Base-by-base conservation (phyloP, 257 asterid species). In the Rehmannia glutinosa region DNA sequence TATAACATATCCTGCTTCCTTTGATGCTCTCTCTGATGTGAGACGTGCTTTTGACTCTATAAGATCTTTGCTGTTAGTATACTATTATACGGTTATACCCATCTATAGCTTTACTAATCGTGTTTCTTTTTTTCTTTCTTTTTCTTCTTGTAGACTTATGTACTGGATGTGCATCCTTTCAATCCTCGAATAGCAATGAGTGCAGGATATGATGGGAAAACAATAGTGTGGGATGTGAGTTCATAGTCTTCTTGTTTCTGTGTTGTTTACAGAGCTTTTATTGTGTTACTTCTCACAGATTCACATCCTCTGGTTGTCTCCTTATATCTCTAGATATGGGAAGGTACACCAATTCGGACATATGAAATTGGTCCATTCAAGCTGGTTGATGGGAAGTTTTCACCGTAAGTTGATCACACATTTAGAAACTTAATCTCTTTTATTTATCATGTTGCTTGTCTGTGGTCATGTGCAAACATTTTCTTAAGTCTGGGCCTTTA, bases 151-250 rank as follows among this genome's bases (percentile, higher is more conserved):
- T 72, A 93, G 98, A 90, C 98, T 58, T 93, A 90, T 73, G 95
- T 90, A 41, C 82, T 93, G 75, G 98, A 93, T 81, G 98, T 93
- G 69, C 98, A 90, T 76, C 98, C 98, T 68, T 90, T 85, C 73
- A 93, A 93, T 70, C 98, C 98, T 70, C 89, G 98, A 23, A 90
- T 93, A 55, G 98, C 98, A 72, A 90, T 93, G 98, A 93, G 98
- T 78, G 98, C 98, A 3, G 98, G 98, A 74, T 93, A 93, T 87
- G 98, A 93, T 81, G 98, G 97, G 75, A 93, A 77, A 86, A 90
- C 96, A 23, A 93, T 93, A 59, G 87, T 93, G 53, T 93, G 98
- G 98, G 98, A 93, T 86, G 98, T 93, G 77, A 93, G 98, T 81
- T 70, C 62, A 20, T 57, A 54, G 27, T 46, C 52, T 63, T 72